Percentiles rank a stretch among this genome's conserved stretches.
Evolutionary conservation across 2,329 filamentous ascomycete genomes (phyloP).

Genomic region (Hymenoscyphus albidus): DNA sequence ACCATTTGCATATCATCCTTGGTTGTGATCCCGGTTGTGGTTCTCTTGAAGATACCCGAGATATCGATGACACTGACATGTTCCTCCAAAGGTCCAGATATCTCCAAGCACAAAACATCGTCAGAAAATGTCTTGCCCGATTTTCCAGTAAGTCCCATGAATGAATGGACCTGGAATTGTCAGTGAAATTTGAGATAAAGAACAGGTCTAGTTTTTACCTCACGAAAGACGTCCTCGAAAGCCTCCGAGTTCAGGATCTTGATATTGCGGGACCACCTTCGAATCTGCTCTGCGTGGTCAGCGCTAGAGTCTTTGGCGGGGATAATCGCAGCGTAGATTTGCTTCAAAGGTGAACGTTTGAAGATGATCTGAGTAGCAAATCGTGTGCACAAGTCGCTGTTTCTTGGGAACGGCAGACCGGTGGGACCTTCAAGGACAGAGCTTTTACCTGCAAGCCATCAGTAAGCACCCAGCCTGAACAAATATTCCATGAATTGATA

Average conservation of each 20-base stretch:
- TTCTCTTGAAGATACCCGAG: constrained; percentile 49
- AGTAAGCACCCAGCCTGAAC: not conserved
- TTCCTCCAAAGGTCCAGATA: constrained; percentile 37
- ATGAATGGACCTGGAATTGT: not conserved
- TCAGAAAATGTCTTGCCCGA: constrained; percentile 12
- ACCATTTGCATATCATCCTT: constrained; percentile 38
- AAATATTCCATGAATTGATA: not conserved
- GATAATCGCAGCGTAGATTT: constrained; percentile 14
- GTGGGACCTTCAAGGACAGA: constrained; percentile 28
- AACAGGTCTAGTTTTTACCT: not conserved
- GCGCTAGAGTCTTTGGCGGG: not conserved
- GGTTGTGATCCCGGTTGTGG: constrained; percentile 10
- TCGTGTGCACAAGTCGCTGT: constrained; percentile 39
- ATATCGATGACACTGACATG: constrained; percentile 57
- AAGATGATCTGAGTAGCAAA: constrained; percentile 44
- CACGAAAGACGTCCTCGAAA: not conserved
- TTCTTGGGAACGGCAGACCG: constrained; percentile 38
- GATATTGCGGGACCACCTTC: not conserved
- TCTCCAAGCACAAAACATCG: constrained; percentile 24
- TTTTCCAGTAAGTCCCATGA: not conserved
- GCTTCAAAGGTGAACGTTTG: constrained; percentile 14
- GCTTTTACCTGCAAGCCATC: constrained; percentile 30
- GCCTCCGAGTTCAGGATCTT: not conserved
- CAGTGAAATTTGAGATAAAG: not conserved
- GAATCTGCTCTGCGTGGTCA: not conserved